These are phyloP conservation scores for Talaromyces adpressus DNA, from an alignment of 495 filamentous ascomycete species.

Conservation along the genomic window DNA sequence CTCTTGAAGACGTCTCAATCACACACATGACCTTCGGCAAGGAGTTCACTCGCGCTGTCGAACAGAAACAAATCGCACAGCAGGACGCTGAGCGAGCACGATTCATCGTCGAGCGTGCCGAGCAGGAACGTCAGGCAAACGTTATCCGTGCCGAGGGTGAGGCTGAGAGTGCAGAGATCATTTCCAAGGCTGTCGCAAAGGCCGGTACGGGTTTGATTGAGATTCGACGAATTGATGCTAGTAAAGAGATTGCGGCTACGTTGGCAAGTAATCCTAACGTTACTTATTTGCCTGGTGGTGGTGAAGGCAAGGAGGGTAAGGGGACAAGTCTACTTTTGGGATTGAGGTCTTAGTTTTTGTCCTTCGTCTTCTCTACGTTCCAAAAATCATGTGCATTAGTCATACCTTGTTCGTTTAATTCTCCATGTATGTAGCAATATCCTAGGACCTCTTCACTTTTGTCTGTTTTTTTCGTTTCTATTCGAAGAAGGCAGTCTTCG, in stretches of 20 bases:
- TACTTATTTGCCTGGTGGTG: conserved; percentile 81
- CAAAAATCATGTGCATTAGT: conserved; percentile 7
- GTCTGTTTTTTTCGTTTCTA: neutral
- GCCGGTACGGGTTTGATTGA: conserved; percentile 85
- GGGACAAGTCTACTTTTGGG: conserved; percentile 53
- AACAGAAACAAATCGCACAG: conserved; percentile 99
- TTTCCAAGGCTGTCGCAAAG: conserved; percentile 85
- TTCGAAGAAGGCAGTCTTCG: conserved; percentile 21
- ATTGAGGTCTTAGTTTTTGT: conserved; percentile 36
- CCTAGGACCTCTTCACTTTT: conserved; percentile 10
- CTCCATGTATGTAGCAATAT: conserved; percentile 11
- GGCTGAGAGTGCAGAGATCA: conserved; percentile 91
- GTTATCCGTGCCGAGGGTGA: conserved; percentile 98
- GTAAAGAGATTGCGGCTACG: conserved; percentile 90
- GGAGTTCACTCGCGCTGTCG: conserved; percentile 97
- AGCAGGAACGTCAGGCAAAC: conserved; percentile 98
- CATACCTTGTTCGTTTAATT: conserved; percentile 3
- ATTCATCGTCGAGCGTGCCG: conserved; percentile 97
- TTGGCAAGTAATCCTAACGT: conserved; percentile 90
- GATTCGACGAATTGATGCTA: conserved; percentile 96
- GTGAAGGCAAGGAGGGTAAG: conserved; percentile 58
- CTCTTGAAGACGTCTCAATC: conserved; percentile 97
- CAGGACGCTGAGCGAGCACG: conserved; percentile 95
- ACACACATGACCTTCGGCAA: conserved; percentile 99
- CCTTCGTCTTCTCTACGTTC: neutral